Evolutionary conservation across 305 asterid genomes (phyloP), one percentile per base, ranked within the genome.

Genomic region (Fraxinus velutina): DNA sequence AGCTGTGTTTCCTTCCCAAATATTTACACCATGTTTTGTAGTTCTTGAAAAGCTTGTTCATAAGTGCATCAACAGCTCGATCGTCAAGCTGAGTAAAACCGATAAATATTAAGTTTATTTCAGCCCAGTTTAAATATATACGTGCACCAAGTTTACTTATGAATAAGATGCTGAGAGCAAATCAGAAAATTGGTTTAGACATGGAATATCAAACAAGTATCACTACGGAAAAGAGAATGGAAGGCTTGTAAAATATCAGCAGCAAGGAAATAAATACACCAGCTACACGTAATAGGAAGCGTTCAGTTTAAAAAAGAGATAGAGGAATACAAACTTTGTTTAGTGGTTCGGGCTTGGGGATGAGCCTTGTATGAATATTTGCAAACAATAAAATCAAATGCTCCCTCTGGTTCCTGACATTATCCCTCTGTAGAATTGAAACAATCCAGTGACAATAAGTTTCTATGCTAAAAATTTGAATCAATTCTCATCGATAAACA

Each of bases 1-100:
- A 92, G 91, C 98, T 93, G 92, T 94, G 98, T 80, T 91, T 94
- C 85, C 91, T 89, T 64, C 98, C 99, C 91, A 96, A 88, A 87
- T 92, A 96, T 86, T 93, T 96, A 80, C 99, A 96, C 99, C 99
- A 96, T 42, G 93, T 91, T 90, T 96, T 96, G 92, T 96, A 96
- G 91, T 96, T 96, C 92, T 93, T 96, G 93, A 96, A 96, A 85
- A 94, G 88, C 88, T 96, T 96, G 87, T 84, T 90, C 97, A 90
- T 89, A 85, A 96, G 95, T 55, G 97, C 93, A 83, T 93, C 97
- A 86, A 91, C 98, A 75, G 98, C 99, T 75, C 98, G 97, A 81
- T 94, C 97, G 74, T 94, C 99, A 87, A 96, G 97, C 99, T 94
- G 89, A 72, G 87, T 73, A 74, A 60, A 64, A 83, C 57, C 24